A percentile compares a stretch with the other conserved stretches of the same genome.
Evolutionary conservation across 225 moss, liverwort and hornwort species (phyloP).

Genomic region (Pseudisothecium myosuroides): DNA sequence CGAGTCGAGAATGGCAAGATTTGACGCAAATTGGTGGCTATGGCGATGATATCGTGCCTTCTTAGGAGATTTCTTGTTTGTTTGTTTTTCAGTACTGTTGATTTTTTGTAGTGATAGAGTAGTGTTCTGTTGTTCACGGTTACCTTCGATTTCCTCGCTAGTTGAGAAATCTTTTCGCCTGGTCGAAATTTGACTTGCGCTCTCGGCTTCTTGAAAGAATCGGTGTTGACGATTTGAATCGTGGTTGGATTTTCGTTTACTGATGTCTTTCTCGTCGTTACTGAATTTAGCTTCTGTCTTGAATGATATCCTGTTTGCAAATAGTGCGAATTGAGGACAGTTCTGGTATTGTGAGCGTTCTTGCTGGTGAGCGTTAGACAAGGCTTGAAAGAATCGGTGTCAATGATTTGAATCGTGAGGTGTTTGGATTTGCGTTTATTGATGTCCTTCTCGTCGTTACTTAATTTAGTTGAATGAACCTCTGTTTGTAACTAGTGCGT

Average conservation of each 20-base stretch:
- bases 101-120: no score
- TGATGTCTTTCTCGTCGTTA: neutral
- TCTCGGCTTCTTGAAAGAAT: neutral
- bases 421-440: neutral
- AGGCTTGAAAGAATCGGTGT: neutral
- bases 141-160: neutral
- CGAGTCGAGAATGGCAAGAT: neutral
- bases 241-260: neutral
- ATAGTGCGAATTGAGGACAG: neutral
- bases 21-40: neutral
- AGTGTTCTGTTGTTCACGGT: neutral
- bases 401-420: neutral
- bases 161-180: neutral
- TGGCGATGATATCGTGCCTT: neutral
- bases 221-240: neutral
- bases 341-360: neutral
- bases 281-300: neutral
- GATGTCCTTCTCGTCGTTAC: neutral
- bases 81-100: neutral
- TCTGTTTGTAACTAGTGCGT: neutral
- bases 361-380: neutral
- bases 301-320: neutral
- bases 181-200: neutral
- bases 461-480: neutral
- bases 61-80: neutral